Base-by-base conservation (phyloP, 2,329 filamentous ascomycete species). In the Penicillium sp. region DNA sequence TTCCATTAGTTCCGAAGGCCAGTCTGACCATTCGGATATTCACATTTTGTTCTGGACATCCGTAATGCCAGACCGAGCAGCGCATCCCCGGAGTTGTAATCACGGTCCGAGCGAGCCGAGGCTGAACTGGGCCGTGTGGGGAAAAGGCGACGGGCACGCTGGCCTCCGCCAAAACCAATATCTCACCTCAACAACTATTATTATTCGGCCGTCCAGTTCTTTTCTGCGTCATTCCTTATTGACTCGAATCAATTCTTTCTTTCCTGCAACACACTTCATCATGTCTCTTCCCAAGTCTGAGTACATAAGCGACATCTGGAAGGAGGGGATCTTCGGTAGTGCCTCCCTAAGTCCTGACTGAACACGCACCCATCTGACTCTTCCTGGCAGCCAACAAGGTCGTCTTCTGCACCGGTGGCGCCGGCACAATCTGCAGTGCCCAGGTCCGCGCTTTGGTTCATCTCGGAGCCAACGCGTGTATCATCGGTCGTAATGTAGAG, bases 391-490 rank as follows among this genome's bases (percentile, higher is more conserved):
- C 89, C 65, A 88, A 89, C 74, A 94, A 95, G 72, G 93, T 98
- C 48, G 86, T 94, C 68, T 97, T 98, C 79, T 96, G 96, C 72
- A 99, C 95, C 3, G 95, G 95, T 60, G 95, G 95, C 55, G 93
- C 93, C 5, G 94, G 95, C 58, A 89, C 90, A 28, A 98, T 99
- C 73, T 97, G 95, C 81, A 95, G 90, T 70, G 93, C 91, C 58
- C 95, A 98, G 81, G 95, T 96, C 35, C 87, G 93, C 66, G 95
- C 95, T 4, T 82, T 99, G 61, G 93, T 99, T 26, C 86, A 93
- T 64, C 87, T 99, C 7, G 95, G 95, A 56, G 94, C 93, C 48
- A 89, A 98, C 70, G 95, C 95, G 53, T 96, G 91, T 78, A 98
- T 99, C 72, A 86, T 98, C 59, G 95, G 95, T 43, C 89, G 95